Evolutionary conservation across 805 yeast species (phyloP).

Genomic region (Candida patagonica): DNA sequence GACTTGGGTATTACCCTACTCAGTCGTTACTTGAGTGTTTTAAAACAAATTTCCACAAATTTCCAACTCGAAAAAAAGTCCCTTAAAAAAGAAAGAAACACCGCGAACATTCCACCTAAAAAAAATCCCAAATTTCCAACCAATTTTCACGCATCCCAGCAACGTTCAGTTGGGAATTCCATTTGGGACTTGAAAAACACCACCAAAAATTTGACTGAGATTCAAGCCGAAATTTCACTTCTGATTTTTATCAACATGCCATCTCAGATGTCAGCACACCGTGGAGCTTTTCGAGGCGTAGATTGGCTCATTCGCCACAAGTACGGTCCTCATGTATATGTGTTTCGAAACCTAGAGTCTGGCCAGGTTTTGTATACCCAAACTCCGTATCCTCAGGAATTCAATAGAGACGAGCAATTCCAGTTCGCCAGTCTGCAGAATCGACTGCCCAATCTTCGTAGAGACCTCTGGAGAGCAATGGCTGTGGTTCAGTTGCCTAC

Average conservation of each 20-base stretch:
- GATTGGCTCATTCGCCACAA: conserved; percentile 49
- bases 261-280: not conserved
- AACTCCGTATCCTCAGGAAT: conserved; percentile 45
- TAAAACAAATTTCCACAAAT: too few relatives aligned
- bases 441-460: conserved; percentile 59
- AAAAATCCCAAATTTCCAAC: too few relatives aligned
- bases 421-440: conserved; percentile 30
- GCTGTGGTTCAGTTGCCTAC: conserved; percentile 63
- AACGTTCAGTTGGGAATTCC: too few relatives aligned
- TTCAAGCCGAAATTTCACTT: not conserved
- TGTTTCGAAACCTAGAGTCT: conserved; percentile 75
- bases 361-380: conserved; percentile 91
- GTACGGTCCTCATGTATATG: conserved; percentile 73
- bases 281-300: conserved; percentile 35
- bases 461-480: conserved; percentile 86
- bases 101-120: too few relatives aligned
- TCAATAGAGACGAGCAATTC: conserved; percentile 58
- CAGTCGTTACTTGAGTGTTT: too few relatives aligned
- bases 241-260: not conserved
- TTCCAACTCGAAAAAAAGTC: too few relatives aligned
- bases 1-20: too few relatives aligned
- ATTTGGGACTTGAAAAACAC: too few relatives aligned
- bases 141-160: too few relatives aligned
- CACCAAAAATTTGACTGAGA: too few relatives aligned
- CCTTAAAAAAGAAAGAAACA: too few relatives aligned